Evolutionary conservation across 164 flowering plant species (phyloP).

Genomic region (Piper longum): DNA sequence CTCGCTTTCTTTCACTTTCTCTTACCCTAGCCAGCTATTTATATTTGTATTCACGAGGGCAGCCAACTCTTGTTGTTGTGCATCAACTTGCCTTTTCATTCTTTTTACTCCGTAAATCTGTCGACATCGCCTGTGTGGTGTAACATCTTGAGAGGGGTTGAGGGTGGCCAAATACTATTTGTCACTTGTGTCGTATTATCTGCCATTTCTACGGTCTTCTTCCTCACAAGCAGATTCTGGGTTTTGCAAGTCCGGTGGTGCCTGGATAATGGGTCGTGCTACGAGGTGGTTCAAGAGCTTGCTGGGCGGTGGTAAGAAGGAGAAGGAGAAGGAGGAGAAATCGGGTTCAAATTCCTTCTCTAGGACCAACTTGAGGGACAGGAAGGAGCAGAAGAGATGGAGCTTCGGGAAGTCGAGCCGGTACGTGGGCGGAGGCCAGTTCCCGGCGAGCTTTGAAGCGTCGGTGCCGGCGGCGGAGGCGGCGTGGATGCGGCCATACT

Average conservation of each 20-base stretch:
- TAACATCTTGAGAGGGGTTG: not conserved
- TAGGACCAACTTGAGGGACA: constrained; percentile 16
- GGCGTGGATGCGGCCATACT: constrained; percentile 36
- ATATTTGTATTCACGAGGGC: not conserved
- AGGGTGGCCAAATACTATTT: not conserved
- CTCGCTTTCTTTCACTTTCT: not conserved
- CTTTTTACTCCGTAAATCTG: not conserved
- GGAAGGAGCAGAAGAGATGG: constrained; percentile 53
- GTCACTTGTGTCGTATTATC: not conserved
- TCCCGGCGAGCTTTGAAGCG: constrained; percentile 5
- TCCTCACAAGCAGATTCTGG: not conserved
- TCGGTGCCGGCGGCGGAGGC: constrained; percentile 8
- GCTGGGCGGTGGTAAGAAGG: constrained; percentile 56
- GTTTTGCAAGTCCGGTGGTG: not conserved
- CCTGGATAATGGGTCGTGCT: constrained; percentile 57
- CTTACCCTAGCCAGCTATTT: not conserved
- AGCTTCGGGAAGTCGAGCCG: constrained; percentile 44
- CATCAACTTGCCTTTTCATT: not conserved
- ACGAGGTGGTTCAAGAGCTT: constrained; percentile 58
- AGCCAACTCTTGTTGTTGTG: not conserved
- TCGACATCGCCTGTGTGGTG: not conserved
- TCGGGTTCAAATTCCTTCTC: not conserved
- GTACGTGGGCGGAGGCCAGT: constrained; percentile 8
- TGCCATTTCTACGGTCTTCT: not conserved
- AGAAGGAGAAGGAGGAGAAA: constrained; percentile 34